phyloP scores from a whole-genome alignment of 2,329 filamentous ascomycete species.

The Fusarium tricinctum region DNA sequence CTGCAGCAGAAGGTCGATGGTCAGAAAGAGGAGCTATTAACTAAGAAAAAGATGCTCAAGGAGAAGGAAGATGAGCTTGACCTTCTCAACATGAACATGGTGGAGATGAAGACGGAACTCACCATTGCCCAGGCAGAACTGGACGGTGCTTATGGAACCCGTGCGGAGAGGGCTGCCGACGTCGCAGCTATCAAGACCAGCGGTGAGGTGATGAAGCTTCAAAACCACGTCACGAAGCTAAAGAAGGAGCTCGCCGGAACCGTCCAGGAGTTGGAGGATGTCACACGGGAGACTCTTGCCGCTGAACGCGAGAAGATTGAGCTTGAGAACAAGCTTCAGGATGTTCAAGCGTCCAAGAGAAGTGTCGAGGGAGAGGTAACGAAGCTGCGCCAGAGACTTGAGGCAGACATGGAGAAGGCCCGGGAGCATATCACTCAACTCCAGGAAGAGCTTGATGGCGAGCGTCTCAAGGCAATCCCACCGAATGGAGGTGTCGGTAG shows the following conservation, averaged over 20 bases:
- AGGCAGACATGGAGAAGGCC: conserved; percentile 58
- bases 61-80: conserved; percentile 67
- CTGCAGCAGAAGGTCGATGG: conserved; percentile 46
- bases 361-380: conserved; percentile 43
- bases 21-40: conserved; percentile 44
- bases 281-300: conserved; percentile 66
- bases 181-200: conserved; percentile 67
- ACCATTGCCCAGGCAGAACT: conserved; percentile 73
- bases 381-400: conserved; percentile 55
- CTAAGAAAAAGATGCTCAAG: conserved; percentile 61
- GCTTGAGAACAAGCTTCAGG: conserved; percentile 57
- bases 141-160: conserved; percentile 72
- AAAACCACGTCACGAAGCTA: conserved; percentile 64
- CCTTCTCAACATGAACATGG: conserved; percentile 64
- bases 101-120: conserved; percentile 73
- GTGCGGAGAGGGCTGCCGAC: conserved; percentile 70
- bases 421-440: conserved; percentile 58
- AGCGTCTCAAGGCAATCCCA: conserved; percentile 61
- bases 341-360: conserved; percentile 36
- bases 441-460: conserved; percentile 66
- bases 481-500: conserved; percentile 53
- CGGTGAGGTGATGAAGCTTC: conserved; percentile 61
- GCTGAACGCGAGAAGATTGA: conserved; percentile 65
- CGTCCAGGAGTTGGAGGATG: conserved; percentile 66
- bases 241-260: conserved; percentile 65